Evolutionary conservation across 208 protist genomes (phyloP), one percentile per base, ranked within the genome.

Genomic region (Acanthamoeba rhysodes): DNA sequence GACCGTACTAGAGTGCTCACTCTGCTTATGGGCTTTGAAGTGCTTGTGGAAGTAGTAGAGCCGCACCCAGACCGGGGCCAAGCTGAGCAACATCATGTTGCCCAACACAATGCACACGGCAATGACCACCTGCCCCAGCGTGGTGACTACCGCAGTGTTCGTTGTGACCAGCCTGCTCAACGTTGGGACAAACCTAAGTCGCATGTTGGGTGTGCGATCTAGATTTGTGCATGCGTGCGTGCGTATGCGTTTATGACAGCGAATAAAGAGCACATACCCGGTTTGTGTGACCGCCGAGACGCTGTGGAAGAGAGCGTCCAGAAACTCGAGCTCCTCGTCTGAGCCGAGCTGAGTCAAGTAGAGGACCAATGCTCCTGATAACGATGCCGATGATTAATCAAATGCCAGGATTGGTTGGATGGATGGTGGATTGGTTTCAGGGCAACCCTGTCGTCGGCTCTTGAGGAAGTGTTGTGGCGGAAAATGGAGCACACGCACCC

Each of bases 1-100:
- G n/a, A n/a, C n/a, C n/a, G n/a, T n/a, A n/a, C n/a, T n/a, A n/a
- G n/a, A n/a, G n/a, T n/a, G n/a, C n/a, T n/a, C n/a, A n/a, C n/a
- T n/a, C n/a, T n/a, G n/a, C n/a, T n/a, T n/a, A n/a, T n/a, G n/a
- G 10, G 68, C 27, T n/a, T 78, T 78, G 70, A 48, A 78, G 34
- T 78, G 70, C 34, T 78, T 78, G 8, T n/a, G 70, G 70, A 24
- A 78, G 29, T 78, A 45, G 32, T 45, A 78, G 70, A 78, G 18
- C 4, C 70, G 70, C 4, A 78, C 41, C 24, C 18, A 20, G 70
- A 78, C 70, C 6, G 70, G 70, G 6, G 20, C 70, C 34, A 18
- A 20, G 3, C 24, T 78, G 70, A 78, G n/a, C 8, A 78, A n/a
- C 12, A 78, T 18, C 6, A 9, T 20, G 34, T 78, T 78, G 6